Evolutionary conservation across 495 filamentous ascomycete species (phyloP).

Genomic region (Xeromyces bisporus): DNA sequence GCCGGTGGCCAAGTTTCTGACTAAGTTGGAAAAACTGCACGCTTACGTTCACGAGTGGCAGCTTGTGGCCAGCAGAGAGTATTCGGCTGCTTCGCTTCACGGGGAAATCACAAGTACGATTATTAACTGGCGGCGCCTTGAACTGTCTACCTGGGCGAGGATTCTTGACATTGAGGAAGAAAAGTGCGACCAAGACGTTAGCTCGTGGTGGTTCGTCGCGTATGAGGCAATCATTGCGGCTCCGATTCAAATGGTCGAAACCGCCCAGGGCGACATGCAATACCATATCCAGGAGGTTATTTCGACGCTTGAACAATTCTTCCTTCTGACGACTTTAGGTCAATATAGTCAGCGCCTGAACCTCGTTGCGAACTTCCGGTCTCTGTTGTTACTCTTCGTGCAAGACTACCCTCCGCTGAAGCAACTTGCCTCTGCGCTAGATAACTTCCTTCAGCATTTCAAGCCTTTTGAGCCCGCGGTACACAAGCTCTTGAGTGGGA

Average conservation of each 20-base stretch:
- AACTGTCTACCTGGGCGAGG: constrained; percentile 78
- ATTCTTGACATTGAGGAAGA: constrained; percentile 74
- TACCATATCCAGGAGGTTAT: constrained; percentile 51
- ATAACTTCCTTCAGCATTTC: constrained; percentile 64
- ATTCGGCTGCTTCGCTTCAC: constrained; percentile 48
- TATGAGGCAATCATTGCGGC: constrained; percentile 74
- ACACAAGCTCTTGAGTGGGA: constrained; percentile 41
- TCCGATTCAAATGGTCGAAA: constrained; percentile 43
- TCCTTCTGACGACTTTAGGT: constrained; percentile 54
- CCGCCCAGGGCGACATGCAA: constrained; percentile 35
- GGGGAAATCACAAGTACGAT: constrained; percentile 59
- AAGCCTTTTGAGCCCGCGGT: constrained; percentile 47
- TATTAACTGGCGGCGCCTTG: constrained; percentile 74
- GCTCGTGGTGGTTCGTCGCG: constrained; percentile 91
- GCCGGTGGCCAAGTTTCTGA: constrained; percentile 69
- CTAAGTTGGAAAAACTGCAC: constrained; percentile 71
- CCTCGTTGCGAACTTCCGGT: constrained; percentile 54
- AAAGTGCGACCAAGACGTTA: constrained; percentile 56
- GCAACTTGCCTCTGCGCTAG: constrained; percentile 38
- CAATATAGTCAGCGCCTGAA: constrained; percentile 59
- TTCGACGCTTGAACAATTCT: constrained; percentile 54
- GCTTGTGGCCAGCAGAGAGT: constrained; percentile 64
- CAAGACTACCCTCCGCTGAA: constrained; percentile 37
- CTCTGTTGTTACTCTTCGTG: constrained; percentile 29
- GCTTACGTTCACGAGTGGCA: constrained; percentile 82